Percentiles rank a stretch among this genome's conserved stretches.
Evolutionary conservation across 2,329 filamentous ascomycete species (phyloP).

Genomic region (Microdochium nivale): DNA sequence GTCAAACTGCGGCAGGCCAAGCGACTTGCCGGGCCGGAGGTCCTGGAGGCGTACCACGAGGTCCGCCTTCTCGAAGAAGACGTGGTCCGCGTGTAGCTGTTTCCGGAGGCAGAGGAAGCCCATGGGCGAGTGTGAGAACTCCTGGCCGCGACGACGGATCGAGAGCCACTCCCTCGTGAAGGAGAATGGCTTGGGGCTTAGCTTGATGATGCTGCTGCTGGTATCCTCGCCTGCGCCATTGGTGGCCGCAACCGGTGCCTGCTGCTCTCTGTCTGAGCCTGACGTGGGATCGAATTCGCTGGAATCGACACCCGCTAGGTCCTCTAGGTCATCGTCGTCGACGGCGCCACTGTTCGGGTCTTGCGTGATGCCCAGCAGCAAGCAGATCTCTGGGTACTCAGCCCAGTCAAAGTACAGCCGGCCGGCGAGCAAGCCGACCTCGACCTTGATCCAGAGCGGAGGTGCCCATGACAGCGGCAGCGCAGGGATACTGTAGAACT

Average conservation of each 20-base stretch:
- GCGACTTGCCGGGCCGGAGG: slow-evolving; percentile 4
- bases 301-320: too few species aligned
- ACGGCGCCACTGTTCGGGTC: too few species aligned
- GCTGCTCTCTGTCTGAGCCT: too few species aligned
- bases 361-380: slow-evolving; percentile 19
- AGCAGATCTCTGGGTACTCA: slow-evolving; percentile 29
- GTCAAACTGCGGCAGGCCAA: slow-evolving; percentile 1
- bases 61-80: slow-evolving; percentile 35
- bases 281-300: too few species aligned
- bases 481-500: slow-evolving; percentile 41
- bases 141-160: slow-evolving; percentile 44
- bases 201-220: background rate
- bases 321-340: too few species aligned
- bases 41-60: slow-evolving; percentile 1
- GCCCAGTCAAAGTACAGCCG: slow-evolving; percentile 48
- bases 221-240: slow-evolving; percentile 1
- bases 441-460: slow-evolving; percentile 44
- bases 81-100: slow-evolving; percentile 33
- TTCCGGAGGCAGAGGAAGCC: slow-evolving; percentile 46
- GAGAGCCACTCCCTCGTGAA: slow-evolving; percentile 50
- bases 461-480: slow-evolving; percentile 29
- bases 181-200: slow-evolving; percentile 26
- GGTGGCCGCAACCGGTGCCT: background rate
- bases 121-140: slow-evolving; percentile 51
- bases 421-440: slow-evolving; percentile 53